Evolutionary conservation across 192 early-diverging fungal species (phyloP), one percentile per base, ranked within the genome.

Genomic region (Linnemannia elongata): DNA sequence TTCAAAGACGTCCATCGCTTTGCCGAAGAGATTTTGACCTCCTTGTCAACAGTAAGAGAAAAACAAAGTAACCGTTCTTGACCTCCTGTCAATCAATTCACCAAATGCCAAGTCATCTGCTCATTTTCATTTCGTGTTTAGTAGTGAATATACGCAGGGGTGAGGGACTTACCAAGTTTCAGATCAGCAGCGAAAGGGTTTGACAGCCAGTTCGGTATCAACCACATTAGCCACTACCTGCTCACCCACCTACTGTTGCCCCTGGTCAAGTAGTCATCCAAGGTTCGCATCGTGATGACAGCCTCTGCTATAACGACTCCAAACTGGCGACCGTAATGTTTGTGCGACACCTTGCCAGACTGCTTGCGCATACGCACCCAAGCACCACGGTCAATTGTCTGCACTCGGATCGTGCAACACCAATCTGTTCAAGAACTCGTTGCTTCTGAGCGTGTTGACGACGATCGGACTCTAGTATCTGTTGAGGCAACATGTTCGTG

Each of bases 221-320:
- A 78, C n/a, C 55, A 71, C 18, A 47, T 78, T 42, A 49, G 69
- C 9, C 68, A 71, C 47, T 71, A 35, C 49, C 35, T 35, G 3
- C 69, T 78, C 18, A 78, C 77, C 3, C 66, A 36, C 22, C 12
- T 78, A 18, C 38, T 69, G 45, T 36, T 78, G 27, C 69, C 77
- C 5, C 27, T 70, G 35, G 36, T 70, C 77, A 70, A 78, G 69
- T 39, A 39, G 77, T 68, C 68, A 4, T 69, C 77, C 47, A 78
- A 71, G 35, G 77, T 69, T 30, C 68, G 77, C 18, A 78, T 78
- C 47, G 77, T 70, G 17, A 78, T 78, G 68, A 70, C 63, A 45
- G 76, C 76, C 13, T 78, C 76, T 13, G 39, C 63, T 77, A 77
- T 68, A 49, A 42, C 47, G 76, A 63, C 10, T 77, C 60, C n/a